phyloP scores from a whole-genome alignment of 2,329 filamentous ascomycete genomes.

The Exserohilum turcica region DNA sequence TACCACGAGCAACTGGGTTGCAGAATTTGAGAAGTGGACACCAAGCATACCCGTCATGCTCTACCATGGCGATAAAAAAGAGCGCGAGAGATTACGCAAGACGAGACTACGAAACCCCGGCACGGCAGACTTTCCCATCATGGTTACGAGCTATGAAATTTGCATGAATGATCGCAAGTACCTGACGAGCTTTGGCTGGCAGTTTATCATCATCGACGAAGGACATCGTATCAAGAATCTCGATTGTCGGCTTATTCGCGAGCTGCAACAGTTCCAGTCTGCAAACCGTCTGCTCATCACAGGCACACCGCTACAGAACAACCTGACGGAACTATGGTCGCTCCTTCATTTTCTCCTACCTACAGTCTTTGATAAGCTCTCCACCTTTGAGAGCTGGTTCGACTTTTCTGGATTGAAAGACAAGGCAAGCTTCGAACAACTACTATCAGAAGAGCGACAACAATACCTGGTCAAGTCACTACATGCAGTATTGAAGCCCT shows the following conservation, averaged over 20 bases:
- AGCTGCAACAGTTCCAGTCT: conserved; percentile 85
- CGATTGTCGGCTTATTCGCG: conserved; percentile 87
- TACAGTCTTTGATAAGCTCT: conserved; percentile 89
- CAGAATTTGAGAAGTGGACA: conserved; percentile 90
- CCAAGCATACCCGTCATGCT: conserved; percentile 85
- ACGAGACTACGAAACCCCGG: conserved; percentile 73
- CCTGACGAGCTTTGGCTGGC: conserved; percentile 85
- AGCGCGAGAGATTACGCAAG: conserved; percentile 76
- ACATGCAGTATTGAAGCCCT: conserved; percentile 89
- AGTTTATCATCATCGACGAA: conserved; percentile 98
- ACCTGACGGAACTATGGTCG: conserved; percentile 93
- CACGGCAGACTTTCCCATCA: conserved; percentile 78
- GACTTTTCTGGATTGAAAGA: conserved; percentile 93
- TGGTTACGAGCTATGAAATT: conserved; percentile 96
- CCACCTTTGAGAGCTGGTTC: conserved; percentile 94
- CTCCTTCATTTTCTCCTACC: conserved; percentile 91
- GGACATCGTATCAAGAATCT: conserved; percentile 97
- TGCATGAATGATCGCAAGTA: conserved; percentile 87
- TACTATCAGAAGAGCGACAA: conserved; percentile 78
- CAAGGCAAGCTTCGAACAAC: conserved; percentile 75
- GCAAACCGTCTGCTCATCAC: conserved; percentile 92
- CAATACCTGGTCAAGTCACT: conserved; percentile 83
- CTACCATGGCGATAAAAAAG: conserved; percentile 83
- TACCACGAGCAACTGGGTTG: conserved; percentile 93
- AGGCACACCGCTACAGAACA: conserved; percentile 93